phyloP scores from a whole-genome alignment of 805 yeast genomes.

The Saccharomycopsis javanensis region DNA sequence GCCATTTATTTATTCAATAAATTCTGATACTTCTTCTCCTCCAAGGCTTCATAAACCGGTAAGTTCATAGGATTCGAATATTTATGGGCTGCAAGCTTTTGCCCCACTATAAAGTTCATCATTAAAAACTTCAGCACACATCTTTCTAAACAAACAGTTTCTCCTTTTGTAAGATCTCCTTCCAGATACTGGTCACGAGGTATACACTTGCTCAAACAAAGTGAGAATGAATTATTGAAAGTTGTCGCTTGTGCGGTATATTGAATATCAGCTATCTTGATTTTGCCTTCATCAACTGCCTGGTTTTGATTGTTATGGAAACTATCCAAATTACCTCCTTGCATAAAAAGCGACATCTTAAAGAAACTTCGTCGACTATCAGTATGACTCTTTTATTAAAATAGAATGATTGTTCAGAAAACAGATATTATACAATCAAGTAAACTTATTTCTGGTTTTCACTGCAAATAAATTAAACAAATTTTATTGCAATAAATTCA shows the following conservation, averaged over 20 bases:
- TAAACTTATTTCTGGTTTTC: too few relatives aligned
- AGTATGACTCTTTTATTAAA: too few relatives aligned
- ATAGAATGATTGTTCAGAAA: too few relatives aligned
- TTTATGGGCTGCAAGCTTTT: slow-evolving; percentile 25
- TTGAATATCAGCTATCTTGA: slow-evolving; percentile 58
- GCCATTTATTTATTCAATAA: background rate
- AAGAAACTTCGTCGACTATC: too few relatives aligned
- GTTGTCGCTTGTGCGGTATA: slow-evolving; percentile 53
- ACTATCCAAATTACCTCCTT: slow-evolving; percentile 26
- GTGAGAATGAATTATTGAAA: slow-evolving; percentile 28
- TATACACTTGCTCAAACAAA: slow-evolving; percentile 69
- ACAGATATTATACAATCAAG: too few relatives aligned
- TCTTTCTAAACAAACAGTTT: slow-evolving; percentile 69
- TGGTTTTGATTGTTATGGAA: slow-evolving; percentile 28
- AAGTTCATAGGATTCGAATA: slow-evolving; percentile 35
- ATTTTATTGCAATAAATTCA: too few relatives aligned
- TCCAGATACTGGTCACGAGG: slow-evolving; percentile 73
- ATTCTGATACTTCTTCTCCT: background rate
- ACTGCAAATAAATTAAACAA: too few relatives aligned
- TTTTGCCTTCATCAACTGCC: slow-evolving; percentile 48
- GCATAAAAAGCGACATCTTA: slow-evolving; percentile 1
- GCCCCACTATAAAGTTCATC: slow-evolving; percentile 58
- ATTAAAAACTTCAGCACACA: slow-evolving; percentile 78
- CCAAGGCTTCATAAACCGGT: slow-evolving; percentile 28
- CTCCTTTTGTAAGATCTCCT: slow-evolving; percentile 77